Evolutionary conservation across 176 grass and related monocot species (phyloP).

Genomic region (Musa beccarii): DNA sequence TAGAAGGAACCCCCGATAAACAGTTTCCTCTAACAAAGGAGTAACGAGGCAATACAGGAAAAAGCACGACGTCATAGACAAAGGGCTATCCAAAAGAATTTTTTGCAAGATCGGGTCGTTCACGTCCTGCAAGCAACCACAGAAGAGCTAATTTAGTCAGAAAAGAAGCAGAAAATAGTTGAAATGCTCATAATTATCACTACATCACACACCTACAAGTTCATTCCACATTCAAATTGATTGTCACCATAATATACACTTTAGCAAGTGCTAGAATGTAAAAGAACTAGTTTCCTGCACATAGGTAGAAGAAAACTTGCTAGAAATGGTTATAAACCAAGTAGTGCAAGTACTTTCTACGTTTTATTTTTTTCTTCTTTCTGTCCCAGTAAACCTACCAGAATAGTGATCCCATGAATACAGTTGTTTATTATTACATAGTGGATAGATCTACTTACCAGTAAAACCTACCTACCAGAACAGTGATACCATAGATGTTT

Average conservation of each 20-base stretch:
- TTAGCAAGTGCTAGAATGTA: too few species aligned
- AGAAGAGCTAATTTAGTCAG: conserved; percentile 2
- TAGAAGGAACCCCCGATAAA: conserved; percentile 87
- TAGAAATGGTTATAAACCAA: neutral
- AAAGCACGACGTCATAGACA: conserved; percentile 34
- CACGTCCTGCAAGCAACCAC: conserved; percentile 50
- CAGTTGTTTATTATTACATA: too few species aligned
- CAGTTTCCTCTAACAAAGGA: conserved; percentile 76
- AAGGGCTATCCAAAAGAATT: conserved; percentile 45
- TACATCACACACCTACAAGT: neutral
- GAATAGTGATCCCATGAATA: too few species aligned
- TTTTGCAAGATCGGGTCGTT: conserved; percentile 51
- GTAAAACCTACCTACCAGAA: too few species aligned
- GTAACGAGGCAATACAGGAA: conserved; percentile 63
- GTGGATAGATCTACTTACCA: too few species aligned
- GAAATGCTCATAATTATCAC: too few species aligned
- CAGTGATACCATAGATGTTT: too few species aligned
- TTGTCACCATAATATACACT: neutral
- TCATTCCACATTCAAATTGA: neutral
- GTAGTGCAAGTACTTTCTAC: too few species aligned
- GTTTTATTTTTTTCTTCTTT: too few species aligned
- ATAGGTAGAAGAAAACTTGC: neutral
- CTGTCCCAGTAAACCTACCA: too few species aligned
- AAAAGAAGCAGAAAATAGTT: neutral
- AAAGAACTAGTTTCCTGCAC: neutral